Evolutionary conservation across 257 asterid species (phyloP), one percentile per base, ranked within the genome.

Genomic region (Salvia miltiorrhiza): DNA sequence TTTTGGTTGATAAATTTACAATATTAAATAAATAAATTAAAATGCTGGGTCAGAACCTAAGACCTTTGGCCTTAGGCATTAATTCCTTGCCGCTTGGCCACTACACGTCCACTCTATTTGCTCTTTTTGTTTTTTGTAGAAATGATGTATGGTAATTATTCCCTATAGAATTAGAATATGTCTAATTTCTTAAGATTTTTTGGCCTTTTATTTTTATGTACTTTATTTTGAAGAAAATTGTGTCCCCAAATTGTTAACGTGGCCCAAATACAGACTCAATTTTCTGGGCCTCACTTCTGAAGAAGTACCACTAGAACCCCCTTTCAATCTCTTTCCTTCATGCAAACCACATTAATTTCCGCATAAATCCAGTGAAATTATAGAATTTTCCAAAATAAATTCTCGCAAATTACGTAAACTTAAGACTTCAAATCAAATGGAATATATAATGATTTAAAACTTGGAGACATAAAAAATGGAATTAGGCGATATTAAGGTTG

Each of bases 211-310:
- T 23, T 12, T 26, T 52, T 52, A 21, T 54, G 14, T 17, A 13
- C 4, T 16, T 26, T 49, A 7, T 16, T 74, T 35, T 43, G 49
- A 23, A 39, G 58, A 64, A 59, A 71, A 60, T 49, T 21, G 74
- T 59, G 81, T 41, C 26, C 67, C 48, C 30, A 66, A 77, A 19
- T 67, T 72, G 55, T 45, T 20, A 72, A 60, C 81, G 81, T 72
- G 81, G 81, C 74, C 63, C 56, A 72, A 77, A 40, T 43, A 44
- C 23, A 23, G 56, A 43, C 81, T 77, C 77, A 59, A 59, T 7
- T 77, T 77, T 57, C 37, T 70, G 73, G 69, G 44, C 76, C 30
- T 13, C 50, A 39, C 11, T 43, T 8, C 21, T 26, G 7, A 26
- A 63, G n/a, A 19, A 9, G 10, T 39, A 41, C 0, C 35, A 4